Percentiles rank a stretch among this genome's conserved stretches.
phyloP scores from a whole-genome alignment of 2,329 filamentous ascomycete species.

The Fusarium newnesense region DNA sequence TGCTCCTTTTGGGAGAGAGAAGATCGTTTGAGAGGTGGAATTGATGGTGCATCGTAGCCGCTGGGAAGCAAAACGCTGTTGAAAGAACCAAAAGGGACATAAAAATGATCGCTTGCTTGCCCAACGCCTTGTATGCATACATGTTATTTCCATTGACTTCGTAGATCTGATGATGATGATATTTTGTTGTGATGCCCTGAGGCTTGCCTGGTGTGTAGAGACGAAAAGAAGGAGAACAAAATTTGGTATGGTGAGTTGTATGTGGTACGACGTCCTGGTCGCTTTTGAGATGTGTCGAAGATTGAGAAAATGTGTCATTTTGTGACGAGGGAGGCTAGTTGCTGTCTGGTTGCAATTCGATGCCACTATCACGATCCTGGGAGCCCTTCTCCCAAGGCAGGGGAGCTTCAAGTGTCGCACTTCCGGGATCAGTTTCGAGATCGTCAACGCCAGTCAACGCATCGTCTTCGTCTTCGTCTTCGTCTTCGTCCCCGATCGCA shows the following conservation, averaged over 20 bases:
- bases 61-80: constrained; percentile 25
- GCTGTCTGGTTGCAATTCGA: constrained; percentile 59
- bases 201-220: constrained; percentile 32
- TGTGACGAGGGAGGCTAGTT: constrained; percentile 8
- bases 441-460: constrained; percentile 31
- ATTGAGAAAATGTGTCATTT: neutral
- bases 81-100: constrained; percentile 21
- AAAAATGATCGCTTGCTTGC: constrained; percentile 40
- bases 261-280: constrained; percentile 23
- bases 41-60: constrained; percentile 23
- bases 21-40: constrained; percentile 29
- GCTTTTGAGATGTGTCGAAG: constrained; percentile 2
- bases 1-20: neutral
- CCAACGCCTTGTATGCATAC: constrained; percentile 41
- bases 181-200: constrained; percentile 26
- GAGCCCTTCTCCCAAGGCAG: constrained; percentile 51
- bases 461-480: constrained; percentile 48
- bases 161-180: constrained; percentile 27
- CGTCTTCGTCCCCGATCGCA: constrained; percentile 67
- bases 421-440: constrained; percentile 32
- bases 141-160: constrained; percentile 32
- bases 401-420: constrained; percentile 39
- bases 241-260: constrained; percentile 19
- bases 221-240: constrained; percentile 11
- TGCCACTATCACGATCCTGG: constrained; percentile 64